phyloP scores from a whole-genome alignment of 2,329 filamentous ascomycete species.

The Aspergillus chevalieri region DNA sequence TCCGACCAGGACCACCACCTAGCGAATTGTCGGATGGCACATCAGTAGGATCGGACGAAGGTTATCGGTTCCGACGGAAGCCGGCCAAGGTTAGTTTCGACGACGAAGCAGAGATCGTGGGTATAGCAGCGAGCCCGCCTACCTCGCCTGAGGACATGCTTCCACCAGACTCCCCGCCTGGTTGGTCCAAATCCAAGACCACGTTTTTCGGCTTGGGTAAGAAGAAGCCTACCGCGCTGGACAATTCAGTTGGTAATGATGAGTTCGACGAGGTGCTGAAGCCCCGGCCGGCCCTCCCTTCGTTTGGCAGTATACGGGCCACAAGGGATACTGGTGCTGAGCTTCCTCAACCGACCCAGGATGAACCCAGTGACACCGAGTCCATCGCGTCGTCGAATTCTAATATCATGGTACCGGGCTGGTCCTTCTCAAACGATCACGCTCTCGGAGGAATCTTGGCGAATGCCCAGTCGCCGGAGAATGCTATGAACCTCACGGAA shows the following conservation, averaged over 20 bases:
- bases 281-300: conserved; percentile 54
- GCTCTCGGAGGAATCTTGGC: conserved; percentile 46
- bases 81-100: conserved; percentile 63
- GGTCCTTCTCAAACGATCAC: conserved; percentile 48
- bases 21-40: conserved; percentile 54
- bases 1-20: conserved; percentile 28
- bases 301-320: conserved; percentile 58
- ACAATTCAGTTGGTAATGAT: conserved; percentile 33
- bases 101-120: conserved; percentile 48
- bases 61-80: conserved; percentile 46
- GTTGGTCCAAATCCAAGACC: conserved; percentile 25
- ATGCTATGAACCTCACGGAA: conserved; percentile 1
- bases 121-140: conserved; percentile 37
- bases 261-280: conserved; percentile 53
- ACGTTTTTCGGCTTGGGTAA: conserved; percentile 34
- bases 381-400: conserved; percentile 39
- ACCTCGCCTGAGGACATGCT: conserved; percentile 35
- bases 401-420: conserved; percentile 29
- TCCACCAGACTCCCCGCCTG: conserved; percentile 27
- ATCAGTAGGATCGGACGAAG: conserved; percentile 45
- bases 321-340: conserved; percentile 27
- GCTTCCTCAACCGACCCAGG: conserved; percentile 9
- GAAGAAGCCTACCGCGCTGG: conserved; percentile 22
- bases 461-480: conserved; percentile 25
- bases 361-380: conserved; percentile 25